A percentile compares a stretch with the other conserved stretches of the same genome.
These are phyloP conservation scores for Xylariaceae sp. DNA, from an alignment of 2,329 filamentous ascomycete species.

Conservation along the genomic window DNA sequence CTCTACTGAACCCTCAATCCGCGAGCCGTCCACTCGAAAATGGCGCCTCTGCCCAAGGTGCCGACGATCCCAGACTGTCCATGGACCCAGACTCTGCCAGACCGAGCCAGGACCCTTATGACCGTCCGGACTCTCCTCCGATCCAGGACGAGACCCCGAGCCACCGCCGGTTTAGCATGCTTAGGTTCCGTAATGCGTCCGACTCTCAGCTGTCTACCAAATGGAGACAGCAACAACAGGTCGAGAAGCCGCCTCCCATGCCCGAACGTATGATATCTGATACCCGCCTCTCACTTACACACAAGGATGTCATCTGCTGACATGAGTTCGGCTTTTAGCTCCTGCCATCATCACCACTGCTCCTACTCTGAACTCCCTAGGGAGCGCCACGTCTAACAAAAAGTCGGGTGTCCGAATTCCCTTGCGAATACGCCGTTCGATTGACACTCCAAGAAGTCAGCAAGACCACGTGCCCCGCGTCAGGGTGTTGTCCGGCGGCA, in stretches of 20 bases:
- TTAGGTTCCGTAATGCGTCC: conserved; percentile 90
- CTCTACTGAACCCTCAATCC: conserved; percentile 30
- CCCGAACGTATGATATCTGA: conserved; percentile 59
- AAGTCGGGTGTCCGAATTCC: conserved; percentile 60
- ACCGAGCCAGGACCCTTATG: conserved; percentile 39
- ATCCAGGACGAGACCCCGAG: conserved; percentile 62
- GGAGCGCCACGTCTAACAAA: conserved; percentile 58
- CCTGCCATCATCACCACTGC: conserved; percentile 89
- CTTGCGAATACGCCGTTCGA: conserved; percentile 59
- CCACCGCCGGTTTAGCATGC: conserved; percentile 70
- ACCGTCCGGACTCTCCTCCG: conserved; percentile 56
- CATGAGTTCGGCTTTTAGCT: conserved; percentile 50
- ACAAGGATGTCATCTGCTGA: conserved; percentile 28
- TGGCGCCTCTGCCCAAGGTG: conserved; percentile 21
- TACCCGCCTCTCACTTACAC: neutral
- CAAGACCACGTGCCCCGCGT: conserved; percentile 33
- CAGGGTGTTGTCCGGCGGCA: conserved; percentile 32
- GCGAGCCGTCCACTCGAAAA: conserved; percentile 19
- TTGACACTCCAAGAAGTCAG: conserved; percentile 53
- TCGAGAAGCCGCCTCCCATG: conserved; percentile 62
- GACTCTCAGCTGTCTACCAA: conserved; percentile 84
- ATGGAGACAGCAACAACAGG: conserved; percentile 70
- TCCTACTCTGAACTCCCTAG: conserved; percentile 70
- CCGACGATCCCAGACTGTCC: conserved; percentile 32
- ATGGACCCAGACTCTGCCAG: conserved; percentile 23